Conservation (phyloP, 495 filamentous ascomycete species). For the Polyplosphaeria fusca region DNA sequence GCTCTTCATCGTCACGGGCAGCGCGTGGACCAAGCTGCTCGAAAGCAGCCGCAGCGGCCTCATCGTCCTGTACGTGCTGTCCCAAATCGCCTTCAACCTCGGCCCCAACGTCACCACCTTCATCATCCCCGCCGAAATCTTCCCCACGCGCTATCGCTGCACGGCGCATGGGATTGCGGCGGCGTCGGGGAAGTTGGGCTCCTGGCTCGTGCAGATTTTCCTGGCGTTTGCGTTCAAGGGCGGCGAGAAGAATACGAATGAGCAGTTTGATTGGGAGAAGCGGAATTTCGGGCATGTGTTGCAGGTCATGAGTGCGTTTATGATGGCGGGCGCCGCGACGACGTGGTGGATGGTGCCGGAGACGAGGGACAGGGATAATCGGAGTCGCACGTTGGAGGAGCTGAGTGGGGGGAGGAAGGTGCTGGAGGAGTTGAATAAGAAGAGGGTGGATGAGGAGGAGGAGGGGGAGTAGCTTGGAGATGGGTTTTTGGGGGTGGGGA, state of each 20-base stretch:
- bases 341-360: conserved; percentile 27
- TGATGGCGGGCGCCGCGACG: conserved; percentile 26
- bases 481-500: too few relatives aligned
- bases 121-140: conserved; percentile 32
- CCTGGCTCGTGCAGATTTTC: conserved; percentile 30
- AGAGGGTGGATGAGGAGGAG: conserved; percentile 9
- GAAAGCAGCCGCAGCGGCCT: conserved; percentile 14
- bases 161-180: conserved; percentile 28
- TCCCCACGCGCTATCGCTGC: conserved; percentile 31
- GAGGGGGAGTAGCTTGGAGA: too few relatives aligned
- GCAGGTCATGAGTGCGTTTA: conserved; percentile 27
- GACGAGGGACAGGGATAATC: conserved; percentile 25
- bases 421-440: conserved; percentile 19
- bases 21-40: conserved; percentile 20
- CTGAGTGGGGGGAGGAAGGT: conserved; percentile 15
- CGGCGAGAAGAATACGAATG: neutral
- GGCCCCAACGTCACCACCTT: conserved; percentile 31
- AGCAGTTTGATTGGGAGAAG: conserved; percentile 10
- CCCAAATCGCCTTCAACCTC: conserved; percentile 28
- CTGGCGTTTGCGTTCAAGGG: conserved; percentile 19
- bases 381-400: conserved; percentile 23
- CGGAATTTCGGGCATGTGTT: conserved; percentile 22
- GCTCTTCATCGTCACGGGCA: conserved; percentile 26
- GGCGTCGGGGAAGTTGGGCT: conserved; percentile 26
- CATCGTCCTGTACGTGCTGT: conserved; percentile 26